Conservation (phyloP, 2,329 filamentous ascomycete species). For the Macrophomina pseudophaseolina region DNA sequence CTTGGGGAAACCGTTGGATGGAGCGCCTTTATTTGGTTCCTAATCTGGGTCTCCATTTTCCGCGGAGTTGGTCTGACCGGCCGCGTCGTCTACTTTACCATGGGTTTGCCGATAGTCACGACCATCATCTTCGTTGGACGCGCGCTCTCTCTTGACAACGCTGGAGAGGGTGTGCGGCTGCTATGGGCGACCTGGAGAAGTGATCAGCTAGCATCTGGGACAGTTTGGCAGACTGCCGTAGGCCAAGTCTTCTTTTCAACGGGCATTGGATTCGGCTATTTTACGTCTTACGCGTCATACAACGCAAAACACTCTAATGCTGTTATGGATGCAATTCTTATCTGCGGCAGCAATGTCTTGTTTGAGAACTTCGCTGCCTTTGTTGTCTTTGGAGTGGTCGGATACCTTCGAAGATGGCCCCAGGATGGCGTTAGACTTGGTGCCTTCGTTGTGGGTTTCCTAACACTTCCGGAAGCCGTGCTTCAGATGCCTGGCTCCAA, state of each 20-base stretch:
- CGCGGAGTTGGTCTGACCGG: conserved; percentile 63
- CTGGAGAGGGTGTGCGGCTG: conserved; percentile 57
- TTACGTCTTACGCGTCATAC: conserved; percentile 64
- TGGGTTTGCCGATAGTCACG: conserved; percentile 63
- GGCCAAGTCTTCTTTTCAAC: conserved; percentile 67
- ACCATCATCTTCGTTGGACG: conserved; percentile 63
- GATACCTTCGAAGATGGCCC: conserved; percentile 52
- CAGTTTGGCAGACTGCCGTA: conserved; percentile 64
- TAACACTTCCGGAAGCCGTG: conserved; percentile 63
- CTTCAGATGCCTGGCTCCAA: conserved; percentile 63
- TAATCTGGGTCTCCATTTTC: conserved; percentile 66
- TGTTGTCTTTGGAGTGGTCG: conserved; percentile 62
- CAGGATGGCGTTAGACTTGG: conserved; percentile 54
- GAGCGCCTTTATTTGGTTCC: conserved; percentile 64
- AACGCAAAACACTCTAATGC: conserved; percentile 63
- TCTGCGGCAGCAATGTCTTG: conserved; percentile 60
- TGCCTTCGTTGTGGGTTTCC: conserved; percentile 62
- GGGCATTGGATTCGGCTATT: conserved; percentile 64
- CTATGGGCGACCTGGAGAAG: conserved; percentile 57
- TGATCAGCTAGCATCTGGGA: conserved; percentile 55
- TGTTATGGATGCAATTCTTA: conserved; percentile 63
- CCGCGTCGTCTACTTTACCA: conserved; percentile 66
- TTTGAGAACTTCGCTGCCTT: conserved; percentile 61
- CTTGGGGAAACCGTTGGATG: conserved; percentile 64
- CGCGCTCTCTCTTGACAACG: conserved; percentile 60